Evolutionary conservation across 495 filamentous ascomycete species (phyloP).

Genomic region (Pyronema domesticum): DNA sequence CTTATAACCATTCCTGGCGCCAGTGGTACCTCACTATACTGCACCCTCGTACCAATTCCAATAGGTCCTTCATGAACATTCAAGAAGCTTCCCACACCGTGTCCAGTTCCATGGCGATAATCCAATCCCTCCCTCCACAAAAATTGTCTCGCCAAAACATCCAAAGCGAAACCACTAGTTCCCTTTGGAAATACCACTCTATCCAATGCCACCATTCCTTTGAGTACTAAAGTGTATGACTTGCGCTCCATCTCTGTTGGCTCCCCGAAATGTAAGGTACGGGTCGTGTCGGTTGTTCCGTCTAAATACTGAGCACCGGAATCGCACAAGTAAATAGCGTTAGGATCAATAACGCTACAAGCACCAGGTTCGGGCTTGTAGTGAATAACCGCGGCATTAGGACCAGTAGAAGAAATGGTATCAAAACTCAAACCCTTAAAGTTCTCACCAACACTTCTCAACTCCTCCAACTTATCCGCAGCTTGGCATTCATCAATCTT

Average conservation of each 20-base stretch:
- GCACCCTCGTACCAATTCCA: constrained; percentile 77
- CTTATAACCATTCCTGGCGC: constrained; percentile 86
- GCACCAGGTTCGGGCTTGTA: constrained; percentile 78
- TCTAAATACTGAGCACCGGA: constrained; percentile 91
- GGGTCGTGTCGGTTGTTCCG: constrained; percentile 90
- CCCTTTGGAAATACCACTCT: constrained; percentile 83
- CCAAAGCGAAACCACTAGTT: constrained; percentile 80
- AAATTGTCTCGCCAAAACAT: constrained; percentile 74
- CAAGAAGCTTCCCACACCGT: constrained; percentile 82
- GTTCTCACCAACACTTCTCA: constrained; percentile 61
- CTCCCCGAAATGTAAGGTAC: constrained; percentile 79
- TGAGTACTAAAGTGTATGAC: constrained; percentile 87
- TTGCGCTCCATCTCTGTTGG: constrained; percentile 75
- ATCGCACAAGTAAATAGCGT: constrained; percentile 84
- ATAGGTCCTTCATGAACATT: constrained; percentile 98
- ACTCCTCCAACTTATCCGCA: constrained; percentile 73
- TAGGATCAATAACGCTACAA: constrained; percentile 73
- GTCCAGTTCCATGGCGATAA: constrained; percentile 91
- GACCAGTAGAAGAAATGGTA: constrained; percentile 86
- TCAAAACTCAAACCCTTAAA: constrained; percentile 89
- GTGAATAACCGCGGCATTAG: constrained; percentile 94
- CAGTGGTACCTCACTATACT: constrained; percentile 81
- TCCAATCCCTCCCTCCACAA: constrained; percentile 87
- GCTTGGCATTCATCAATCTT: constrained; percentile 81
- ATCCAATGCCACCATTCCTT: constrained; percentile 88